Base-by-base conservation (phyloP, 2,329 filamentous ascomycete genomes). In the Huntiella savannae region DNA sequence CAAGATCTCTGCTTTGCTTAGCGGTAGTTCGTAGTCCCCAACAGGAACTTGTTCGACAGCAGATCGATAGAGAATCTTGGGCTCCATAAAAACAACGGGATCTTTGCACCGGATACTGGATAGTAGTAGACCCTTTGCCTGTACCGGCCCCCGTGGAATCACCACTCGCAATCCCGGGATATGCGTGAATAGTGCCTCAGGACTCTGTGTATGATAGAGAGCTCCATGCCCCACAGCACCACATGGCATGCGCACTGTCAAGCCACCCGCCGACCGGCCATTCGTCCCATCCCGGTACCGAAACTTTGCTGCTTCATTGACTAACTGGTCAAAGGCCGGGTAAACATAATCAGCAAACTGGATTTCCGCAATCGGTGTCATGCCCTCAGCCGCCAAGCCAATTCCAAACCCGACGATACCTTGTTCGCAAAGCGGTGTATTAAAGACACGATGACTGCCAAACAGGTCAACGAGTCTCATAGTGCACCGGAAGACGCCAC, bases 341-440 rank as follows among this genome's bases (percentile, higher is more conserved):
- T 79, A 94, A 46, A 94, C 78, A 59, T 95, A 95, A 59, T 95
- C 87, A 49, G 87, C 87, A 57, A 95, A 95, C 59, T 95, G 87
- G 47, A 95, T 86, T 65, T 98, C 91, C 0, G 88, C 88, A 17
- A 96, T 75, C 0, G 91, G 85, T 48, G 81, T 80, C 82, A 94
- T 86, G 17, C 88, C 88, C 64, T 94, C 82, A 5, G 84, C 83
- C 0, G 88, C 87, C 33, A 79, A 76, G 2, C 91, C 91, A 53
- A 96, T 86, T 8, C 80, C 91, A 57, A 96, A 96, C 0, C 91
- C 91, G 49, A 92, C 73, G 53, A 98, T 88, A 1, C 88, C 91
- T 62, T 96, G 91, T 59, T 98, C 91, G 33, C 80, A 84, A 54
- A 98, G 63, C 0, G 91, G 91, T 13, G 87, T 96, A 62, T 98